phyloP scores from a whole-genome alignment of 306 rosid species.

The Vicia faba region DNA sequence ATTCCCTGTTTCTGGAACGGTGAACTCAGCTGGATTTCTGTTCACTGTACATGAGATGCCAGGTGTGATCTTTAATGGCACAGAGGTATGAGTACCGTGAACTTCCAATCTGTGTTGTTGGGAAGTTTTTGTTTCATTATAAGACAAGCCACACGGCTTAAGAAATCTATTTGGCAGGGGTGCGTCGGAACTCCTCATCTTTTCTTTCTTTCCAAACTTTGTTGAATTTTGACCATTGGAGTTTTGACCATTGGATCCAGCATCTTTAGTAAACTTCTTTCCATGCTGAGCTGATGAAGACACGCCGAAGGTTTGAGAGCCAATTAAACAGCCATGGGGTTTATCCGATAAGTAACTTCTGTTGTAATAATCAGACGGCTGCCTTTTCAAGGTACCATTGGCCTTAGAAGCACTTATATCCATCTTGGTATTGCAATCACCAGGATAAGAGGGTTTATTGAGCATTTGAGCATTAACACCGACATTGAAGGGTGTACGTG shows the following conservation, averaged over 20 bases:
- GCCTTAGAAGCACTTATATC: conserved; percentile 60
- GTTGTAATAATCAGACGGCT: conserved; percentile 48
- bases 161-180: conserved; percentile 46
- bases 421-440: conserved; percentile 53
- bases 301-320: conserved; percentile 49
- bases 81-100: conserved; percentile 42
- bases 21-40: conserved; percentile 94
- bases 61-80: conserved; percentile 44
- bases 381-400: conserved; percentile 46
- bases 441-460: conserved; percentile 61
- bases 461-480: conserved; percentile 52
- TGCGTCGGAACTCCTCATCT: conserved; percentile 49
- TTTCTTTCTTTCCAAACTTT: conserved; percentile 61
- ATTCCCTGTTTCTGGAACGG: conserved; percentile 63
- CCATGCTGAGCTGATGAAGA: conserved; percentile 58
- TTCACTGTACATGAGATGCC: conserved; percentile 59
- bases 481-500: conserved; percentile 59
- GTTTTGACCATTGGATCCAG: conserved; percentile 49
- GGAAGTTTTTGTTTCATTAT: conserved; percentile 44
- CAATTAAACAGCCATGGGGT: conserved; percentile 57
- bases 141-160: conserved; percentile 40
- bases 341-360: conserved; percentile 55
- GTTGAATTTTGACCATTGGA: conserved; percentile 50
- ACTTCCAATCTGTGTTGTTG: conserved; percentile 39
- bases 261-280: conserved; percentile 40